These are phyloP conservation scores for Mortierella sp. DNA, from an alignment of 371 early-diverging fungal species.

Conservation along the genomic window DNA sequence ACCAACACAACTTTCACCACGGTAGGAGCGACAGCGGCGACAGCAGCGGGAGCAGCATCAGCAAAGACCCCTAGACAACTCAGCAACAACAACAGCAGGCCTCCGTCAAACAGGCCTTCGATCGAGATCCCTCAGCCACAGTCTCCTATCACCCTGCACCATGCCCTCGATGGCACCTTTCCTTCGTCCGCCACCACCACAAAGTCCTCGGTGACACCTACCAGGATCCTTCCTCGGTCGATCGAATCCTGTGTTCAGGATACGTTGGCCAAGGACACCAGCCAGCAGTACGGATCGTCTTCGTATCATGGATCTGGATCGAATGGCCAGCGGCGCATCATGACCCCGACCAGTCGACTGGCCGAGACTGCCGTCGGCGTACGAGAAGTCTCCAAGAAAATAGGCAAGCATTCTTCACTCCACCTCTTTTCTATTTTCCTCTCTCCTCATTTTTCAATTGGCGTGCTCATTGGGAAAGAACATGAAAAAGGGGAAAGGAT, in stretches of 20 bases:
- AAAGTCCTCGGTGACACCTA: not conserved
- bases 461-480: not conserved
- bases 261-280: conserved; percentile 38
- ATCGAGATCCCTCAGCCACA: conserved; percentile 39
- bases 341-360: conserved; percentile 67
- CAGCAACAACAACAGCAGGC: not conserved
- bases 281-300: not conserved
- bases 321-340: conserved; percentile 44
- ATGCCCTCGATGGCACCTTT: conserved; percentile 44
- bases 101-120: conserved; percentile 20
- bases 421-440: conserved; percentile 10
- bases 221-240: conserved; percentile 31
- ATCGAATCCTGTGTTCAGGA: conserved; percentile 38
- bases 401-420: conserved; percentile 58
- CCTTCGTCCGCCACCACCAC: conserved; percentile 9
- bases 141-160: conserved; percentile 49
- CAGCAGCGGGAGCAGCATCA: not conserved
- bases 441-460: not conserved
- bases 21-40: not conserved
- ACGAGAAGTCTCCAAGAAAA: conserved; percentile 78
- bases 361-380: conserved; percentile 81
- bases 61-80: not conserved
- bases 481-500: not conserved
- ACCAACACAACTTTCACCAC: not conserved
- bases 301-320: conserved; percentile 25